Conservation (phyloP, 805 yeast species). For the Wickerhamia fluorescens region DNA sequence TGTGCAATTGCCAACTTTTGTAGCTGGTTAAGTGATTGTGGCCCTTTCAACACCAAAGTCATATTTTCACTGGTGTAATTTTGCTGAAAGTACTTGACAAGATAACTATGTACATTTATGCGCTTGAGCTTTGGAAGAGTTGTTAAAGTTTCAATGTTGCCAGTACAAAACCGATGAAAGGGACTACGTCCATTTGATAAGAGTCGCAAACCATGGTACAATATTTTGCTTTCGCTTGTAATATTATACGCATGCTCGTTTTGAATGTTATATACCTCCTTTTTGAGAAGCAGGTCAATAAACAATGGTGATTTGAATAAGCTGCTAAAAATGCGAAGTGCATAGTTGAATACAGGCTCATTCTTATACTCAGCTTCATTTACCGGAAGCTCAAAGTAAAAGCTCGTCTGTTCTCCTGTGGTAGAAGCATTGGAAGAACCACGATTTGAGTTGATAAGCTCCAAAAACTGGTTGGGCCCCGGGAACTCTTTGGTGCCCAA, state of each 20-base stretch:
- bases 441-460: constrained; percentile 37
- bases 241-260: constrained; percentile 61
- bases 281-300: constrained; percentile 29
- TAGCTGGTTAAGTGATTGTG: constrained; percentile 54
- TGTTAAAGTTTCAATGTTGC: constrained; percentile 46
- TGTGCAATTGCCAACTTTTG: constrained; percentile 42
- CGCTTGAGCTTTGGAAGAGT: constrained; percentile 25
- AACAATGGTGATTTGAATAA: constrained; percentile 48
- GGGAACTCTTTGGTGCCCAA: constrained; percentile 51
- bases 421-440: constrained; percentile 66
- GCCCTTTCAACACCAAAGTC: constrained; percentile 56
- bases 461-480: constrained; percentile 38
- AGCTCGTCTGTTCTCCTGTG: constrained; percentile 59
- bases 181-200: constrained; percentile 43
- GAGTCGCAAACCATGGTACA: constrained; percentile 53
- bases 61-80: constrained; percentile 43
- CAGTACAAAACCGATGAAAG: constrained; percentile 61
- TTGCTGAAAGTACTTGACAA: constrained; percentile 32
- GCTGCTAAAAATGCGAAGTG: constrained; percentile 44
- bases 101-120: constrained; percentile 25
- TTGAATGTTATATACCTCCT: constrained; percentile 55
- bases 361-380: constrained; percentile 16
- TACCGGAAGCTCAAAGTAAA: constrained; percentile 54
- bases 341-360: constrained; percentile 37
- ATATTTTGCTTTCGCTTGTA: constrained; percentile 33